A percentile compares a stretch with the other conserved stretches of the same genome.
phyloP scores from a whole-genome alignment of 2,329 filamentous ascomycete species.

The Chaetomium sp. region DNA sequence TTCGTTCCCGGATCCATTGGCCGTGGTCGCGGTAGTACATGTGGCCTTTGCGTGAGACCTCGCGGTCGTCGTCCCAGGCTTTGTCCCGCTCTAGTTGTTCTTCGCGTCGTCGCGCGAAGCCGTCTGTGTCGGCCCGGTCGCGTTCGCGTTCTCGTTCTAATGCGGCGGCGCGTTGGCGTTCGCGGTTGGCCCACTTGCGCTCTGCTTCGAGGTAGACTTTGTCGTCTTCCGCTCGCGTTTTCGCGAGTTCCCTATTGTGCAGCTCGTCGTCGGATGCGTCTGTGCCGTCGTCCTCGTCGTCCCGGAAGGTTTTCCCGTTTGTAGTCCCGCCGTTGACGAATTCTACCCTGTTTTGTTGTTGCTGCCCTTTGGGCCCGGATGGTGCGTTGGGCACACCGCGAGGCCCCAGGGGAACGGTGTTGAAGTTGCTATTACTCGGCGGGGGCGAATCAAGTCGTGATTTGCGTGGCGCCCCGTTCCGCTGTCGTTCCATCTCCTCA shows the following conservation, averaged over 20 bases:
- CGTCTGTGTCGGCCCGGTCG: slow-evolving; percentile 67
- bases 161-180: slow-evolving; percentile 75
- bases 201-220: slow-evolving; percentile 80
- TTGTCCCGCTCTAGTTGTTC: slow-evolving; percentile 57
- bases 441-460: slow-evolving; percentile 69
- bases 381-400: slow-evolving; percentile 68
- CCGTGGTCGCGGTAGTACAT: slow-evolving; percentile 84
- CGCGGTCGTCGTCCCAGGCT: slow-evolving; percentile 88
- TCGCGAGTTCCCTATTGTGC: slow-evolving; percentile 62
- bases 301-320: slow-evolving; percentile 56
- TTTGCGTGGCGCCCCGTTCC: slow-evolving; percentile 57
- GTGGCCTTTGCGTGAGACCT: slow-evolving; percentile 63
- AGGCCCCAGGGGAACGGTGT: slow-evolving; percentile 71
- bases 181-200: slow-evolving; percentile 83
- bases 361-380: slow-evolving; percentile 58
- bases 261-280: slow-evolving; percentile 84
- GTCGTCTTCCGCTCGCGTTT: slow-evolving; percentile 68
- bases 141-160: slow-evolving; percentile 78
- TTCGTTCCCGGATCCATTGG: slow-evolving; percentile 77
- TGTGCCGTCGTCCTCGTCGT: slow-evolving; percentile 67
- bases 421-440: slow-evolving; percentile 44
- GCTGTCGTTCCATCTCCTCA: slow-evolving; percentile 74
- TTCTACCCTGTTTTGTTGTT: slow-evolving; percentile 51
- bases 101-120: slow-evolving; percentile 58
- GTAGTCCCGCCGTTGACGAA: slow-evolving; percentile 76